Evolutionary conservation across 495 filamentous ascomycete genomes (phyloP).

Genomic region (Chaetomium fimeti): DNA sequence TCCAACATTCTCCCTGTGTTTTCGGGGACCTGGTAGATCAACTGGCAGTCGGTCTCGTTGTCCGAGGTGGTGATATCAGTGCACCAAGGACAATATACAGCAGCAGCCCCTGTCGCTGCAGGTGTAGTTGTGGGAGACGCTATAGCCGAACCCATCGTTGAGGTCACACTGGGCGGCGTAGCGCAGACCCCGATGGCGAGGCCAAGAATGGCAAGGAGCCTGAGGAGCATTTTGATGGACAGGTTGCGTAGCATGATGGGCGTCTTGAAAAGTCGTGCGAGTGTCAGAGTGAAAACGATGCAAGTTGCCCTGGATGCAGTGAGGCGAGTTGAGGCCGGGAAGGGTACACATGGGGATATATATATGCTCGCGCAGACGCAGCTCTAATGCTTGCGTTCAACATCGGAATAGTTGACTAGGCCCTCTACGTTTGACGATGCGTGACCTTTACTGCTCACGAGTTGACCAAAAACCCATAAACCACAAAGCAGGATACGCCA

Average conservation of each 20-base stretch:
- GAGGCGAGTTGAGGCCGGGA: neutral
- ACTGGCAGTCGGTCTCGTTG: neutral
- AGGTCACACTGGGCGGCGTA: neutral
- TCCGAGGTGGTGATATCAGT: neutral
- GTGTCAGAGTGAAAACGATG: neutral
- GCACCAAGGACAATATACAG: neutral
- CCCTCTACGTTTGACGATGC: too few relatives aligned
- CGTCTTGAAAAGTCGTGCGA: neutral
- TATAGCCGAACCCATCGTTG: neutral
- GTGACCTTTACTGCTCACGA: too few relatives aligned
- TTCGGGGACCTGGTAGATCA: neutral
- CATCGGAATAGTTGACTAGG: too few relatives aligned
- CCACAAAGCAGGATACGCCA: too few relatives aligned
- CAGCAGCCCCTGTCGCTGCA: neutral
- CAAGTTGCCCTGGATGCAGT: neutral
- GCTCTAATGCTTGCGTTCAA: too few relatives aligned
- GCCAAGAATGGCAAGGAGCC: neutral
- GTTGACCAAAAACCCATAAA: too few relatives aligned
- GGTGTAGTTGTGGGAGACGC: neutral
- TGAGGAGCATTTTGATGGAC: neutral
- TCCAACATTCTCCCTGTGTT: neutral
- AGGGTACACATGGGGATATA: neutral
- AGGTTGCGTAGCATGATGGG: neutral
- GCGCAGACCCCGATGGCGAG: neutral
- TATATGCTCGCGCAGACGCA: too few relatives aligned